phyloP scores from a whole-genome alignment of 306 rosid genomes.

The Crotalaria pallida region DNA sequence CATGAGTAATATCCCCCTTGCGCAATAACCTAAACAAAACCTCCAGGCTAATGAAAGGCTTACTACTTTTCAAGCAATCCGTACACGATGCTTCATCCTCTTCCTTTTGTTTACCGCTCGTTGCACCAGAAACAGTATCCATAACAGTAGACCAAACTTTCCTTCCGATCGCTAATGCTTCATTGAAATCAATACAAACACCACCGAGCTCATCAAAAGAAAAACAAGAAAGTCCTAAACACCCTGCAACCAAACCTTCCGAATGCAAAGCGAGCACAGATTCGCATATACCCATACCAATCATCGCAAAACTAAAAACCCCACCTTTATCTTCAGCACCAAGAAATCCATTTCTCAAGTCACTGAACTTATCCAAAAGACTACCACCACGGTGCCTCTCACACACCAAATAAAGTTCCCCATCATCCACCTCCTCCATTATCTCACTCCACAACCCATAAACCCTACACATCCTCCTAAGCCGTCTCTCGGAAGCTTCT shows the following conservation, averaged over 20 bases:
- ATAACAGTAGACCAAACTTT: constrained; percentile 24
- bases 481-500: constrained; percentile 44
- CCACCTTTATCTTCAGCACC: constrained; percentile 28
- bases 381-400: not conserved
- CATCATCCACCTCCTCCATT: constrained; percentile 57
- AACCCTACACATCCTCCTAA: constrained; percentile 41
- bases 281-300: constrained; percentile 54
- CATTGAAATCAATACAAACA: constrained; percentile 55
- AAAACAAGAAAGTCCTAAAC: constrained; percentile 55
- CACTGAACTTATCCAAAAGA: constrained; percentile 35
- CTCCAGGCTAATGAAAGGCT: constrained; percentile 58
- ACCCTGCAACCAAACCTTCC: constrained; percentile 57
- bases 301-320: constrained; percentile 37
- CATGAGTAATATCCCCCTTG: constrained; percentile 28
- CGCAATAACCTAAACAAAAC: constrained; percentile 46
- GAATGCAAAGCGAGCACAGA: constrained; percentile 55
- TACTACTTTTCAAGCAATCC: constrained; percentile 31
- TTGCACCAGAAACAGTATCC: constrained; percentile 27
- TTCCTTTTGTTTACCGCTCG: not conserved
- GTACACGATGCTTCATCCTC: constrained; percentile 15
- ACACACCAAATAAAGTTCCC: constrained; percentile 50
- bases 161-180: constrained; percentile 54
- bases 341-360: constrained; percentile 30
- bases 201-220: constrained; percentile 54
- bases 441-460: constrained; percentile 78